These are phyloP conservation scores for Geotrichum candidum DNA, from an alignment of 1,139 yeast species.

Conservation along the genomic window DNA sequence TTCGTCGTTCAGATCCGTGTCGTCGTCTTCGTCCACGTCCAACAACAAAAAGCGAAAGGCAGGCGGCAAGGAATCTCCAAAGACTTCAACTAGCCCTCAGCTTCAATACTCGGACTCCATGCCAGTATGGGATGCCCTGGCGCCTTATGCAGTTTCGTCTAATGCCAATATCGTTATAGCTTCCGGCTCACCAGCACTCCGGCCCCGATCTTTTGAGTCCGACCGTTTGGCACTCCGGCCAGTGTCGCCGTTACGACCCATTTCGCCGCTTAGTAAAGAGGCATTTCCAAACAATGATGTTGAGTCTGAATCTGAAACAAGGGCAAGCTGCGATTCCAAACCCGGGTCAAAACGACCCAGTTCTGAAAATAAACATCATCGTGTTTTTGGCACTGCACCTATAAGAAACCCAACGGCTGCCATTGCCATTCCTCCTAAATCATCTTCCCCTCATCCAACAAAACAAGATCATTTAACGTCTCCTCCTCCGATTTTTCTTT, in stretches of 20 bases:
- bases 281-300: background rate
- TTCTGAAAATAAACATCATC: conserved; percentile 1
- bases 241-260: conserved; percentile 6
- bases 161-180: conserved; percentile 13
- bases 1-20: background rate
- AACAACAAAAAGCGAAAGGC: background rate
- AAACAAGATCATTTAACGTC: background rate
- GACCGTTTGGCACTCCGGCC: conserved; percentile 8
- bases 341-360: background rate
- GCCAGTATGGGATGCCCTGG: conserved; percentile 15
- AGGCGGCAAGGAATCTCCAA: background rate
- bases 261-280: conserved; percentile 11
- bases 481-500: background rate
- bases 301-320: background rate
- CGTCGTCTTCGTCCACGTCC: background rate
- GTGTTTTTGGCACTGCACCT: background rate
- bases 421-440: background rate
- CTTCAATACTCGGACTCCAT: conserved; percentile 15
- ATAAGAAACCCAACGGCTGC: conserved; percentile 6
- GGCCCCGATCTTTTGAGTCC: conserved; percentile 6
- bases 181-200: conserved; percentile 8
- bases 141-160: conserved; percentile 15
- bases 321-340: background rate
- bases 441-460: background rate
- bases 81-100: conserved; percentile 4